Base-by-base conservation (phyloP, 768 basidiomycete genomes). In the Macrolepiota albuminosa region DNA sequence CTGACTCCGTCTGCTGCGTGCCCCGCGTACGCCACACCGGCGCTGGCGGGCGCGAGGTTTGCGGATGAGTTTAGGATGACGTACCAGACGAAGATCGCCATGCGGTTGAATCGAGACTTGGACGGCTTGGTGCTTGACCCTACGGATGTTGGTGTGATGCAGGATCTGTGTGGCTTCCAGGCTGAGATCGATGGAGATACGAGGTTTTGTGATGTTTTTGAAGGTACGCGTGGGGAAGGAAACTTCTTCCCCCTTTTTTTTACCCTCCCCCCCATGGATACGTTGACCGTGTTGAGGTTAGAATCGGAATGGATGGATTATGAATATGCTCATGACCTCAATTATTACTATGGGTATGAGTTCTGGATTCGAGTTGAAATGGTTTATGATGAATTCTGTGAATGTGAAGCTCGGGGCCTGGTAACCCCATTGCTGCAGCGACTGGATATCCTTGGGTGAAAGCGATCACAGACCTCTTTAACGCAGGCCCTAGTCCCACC, bases 241-340 rank as follows among this genome's bases (percentile, higher is more conserved):
- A 4, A 33, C 42, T 21, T 16, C 3, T 21, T 16, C 21, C 21
- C 21, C 21, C 21, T 54, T 21, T 18, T 14, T 26, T 10, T 47
- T 43, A 29, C 31, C 9, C 26, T 26, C 11, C 37, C 16, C 37
- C 16, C 21, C 9, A 49, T 42, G 6, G 37, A 50, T 9, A 11
- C 3, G 21, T 6, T 43, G 18, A 26, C n/a, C 1, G 29, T 29
- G 29, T 29, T 29, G 29, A 29, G 29, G 29, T 5, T 43, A 77
- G 76, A 72, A 8, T 63, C 63, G 7, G 78, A 80, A 63, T 78
- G 78, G 78, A 61, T 75, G 8, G 68, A 76, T 45, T 80, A 78
- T 50, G 78, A 80, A 61, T 79, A 80, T 56, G 77, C 77, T 2
- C 63, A 75, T 45, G 78, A 80, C 59, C 67, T 80, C 50, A 78